These are phyloP conservation scores for Poronia punctata DNA, from an alignment of 495 filamentous ascomycete genomes.

Conservation along the genomic window DNA sequence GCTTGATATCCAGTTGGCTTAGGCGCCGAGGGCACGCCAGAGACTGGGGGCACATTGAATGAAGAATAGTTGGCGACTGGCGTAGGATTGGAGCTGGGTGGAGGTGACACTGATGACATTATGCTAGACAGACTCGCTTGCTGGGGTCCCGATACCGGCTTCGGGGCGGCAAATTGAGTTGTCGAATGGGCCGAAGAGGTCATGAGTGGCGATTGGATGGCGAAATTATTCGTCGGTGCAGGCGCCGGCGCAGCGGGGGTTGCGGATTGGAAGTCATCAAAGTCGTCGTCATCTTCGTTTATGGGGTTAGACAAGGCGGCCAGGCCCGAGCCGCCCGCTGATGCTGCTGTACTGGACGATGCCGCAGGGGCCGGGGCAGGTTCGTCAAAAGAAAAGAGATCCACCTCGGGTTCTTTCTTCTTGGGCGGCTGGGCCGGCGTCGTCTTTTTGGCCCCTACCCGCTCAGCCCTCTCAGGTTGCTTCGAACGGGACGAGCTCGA, in stretches of 20 bases:
- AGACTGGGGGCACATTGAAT: conserved; percentile 43
- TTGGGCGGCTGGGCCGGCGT: conserved; percentile 50
- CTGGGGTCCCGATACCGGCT: conserved; percentile 75
- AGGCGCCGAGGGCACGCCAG: conserved; percentile 35
- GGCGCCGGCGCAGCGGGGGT: conserved; percentile 44
- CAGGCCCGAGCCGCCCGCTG: conserved; percentile 43
- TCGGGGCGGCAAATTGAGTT: conserved; percentile 71
- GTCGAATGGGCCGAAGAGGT: conserved; percentile 58
- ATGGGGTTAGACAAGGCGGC: conserved; percentile 41
- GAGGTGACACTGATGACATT: conserved; percentile 73
- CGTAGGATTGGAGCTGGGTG: conserved; percentile 49
- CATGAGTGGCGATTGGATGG: conserved; percentile 50
- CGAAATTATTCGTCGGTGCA: conserved; percentile 34
- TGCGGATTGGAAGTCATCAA: conserved; percentile 98
- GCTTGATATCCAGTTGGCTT: conserved; percentile 68
- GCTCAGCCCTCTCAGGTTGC: conserved; percentile 32
- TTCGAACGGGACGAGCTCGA: conserved; percentile 36
- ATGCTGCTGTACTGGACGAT: conserved; percentile 41
- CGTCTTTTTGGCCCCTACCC: conserved; percentile 47
- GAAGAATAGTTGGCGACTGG: conserved; percentile 48
- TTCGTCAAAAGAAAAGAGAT: conserved; percentile 88
- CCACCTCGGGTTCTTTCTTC: conserved; percentile 77
- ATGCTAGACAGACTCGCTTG: conserved; percentile 72
- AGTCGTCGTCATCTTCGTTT: conserved; percentile 78
- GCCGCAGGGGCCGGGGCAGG: conserved; percentile 35